Evolutionary conservation across 768 basidiomycete genomes (phyloP).

Genomic region (Tricholoma saponaceum): DNA sequence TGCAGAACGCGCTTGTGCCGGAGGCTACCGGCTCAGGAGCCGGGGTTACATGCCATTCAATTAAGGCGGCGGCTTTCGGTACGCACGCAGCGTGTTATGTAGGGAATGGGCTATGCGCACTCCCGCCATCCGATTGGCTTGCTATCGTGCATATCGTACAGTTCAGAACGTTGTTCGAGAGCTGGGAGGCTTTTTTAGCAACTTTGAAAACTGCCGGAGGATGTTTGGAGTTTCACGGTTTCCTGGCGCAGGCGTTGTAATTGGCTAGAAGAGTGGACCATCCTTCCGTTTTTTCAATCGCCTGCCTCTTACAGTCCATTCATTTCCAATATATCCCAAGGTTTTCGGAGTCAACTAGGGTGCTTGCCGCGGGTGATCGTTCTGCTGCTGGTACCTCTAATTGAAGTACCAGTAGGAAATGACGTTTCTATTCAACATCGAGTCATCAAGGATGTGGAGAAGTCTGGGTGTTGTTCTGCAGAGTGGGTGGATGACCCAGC

Average conservation of each 20-base stretch:
- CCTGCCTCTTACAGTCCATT: too few relatives aligned
- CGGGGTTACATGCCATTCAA: slow-evolving; percentile 25
- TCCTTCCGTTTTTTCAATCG: too few relatives aligned
- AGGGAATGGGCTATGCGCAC: slow-evolving; percentile 36
- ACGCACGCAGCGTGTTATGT: slow-evolving; percentile 40
- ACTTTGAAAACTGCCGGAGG: slow-evolving; percentile 24
- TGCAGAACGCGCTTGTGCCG: slow-evolving; percentile 37
- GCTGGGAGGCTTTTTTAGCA: slow-evolving; percentile 26
- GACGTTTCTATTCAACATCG: too few relatives aligned
- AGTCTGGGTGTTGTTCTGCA: too few relatives aligned
- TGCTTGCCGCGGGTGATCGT: too few relatives aligned
- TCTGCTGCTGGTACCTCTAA: too few relatives aligned
- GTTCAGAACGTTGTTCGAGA: slow-evolving; percentile 25
- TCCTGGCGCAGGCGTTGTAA: slow-evolving; percentile 2
- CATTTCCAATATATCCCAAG: too few relatives aligned
- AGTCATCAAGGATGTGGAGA: too few relatives aligned
- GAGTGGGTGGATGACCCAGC: too few relatives aligned
- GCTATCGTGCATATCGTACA: slow-evolving; percentile 33
- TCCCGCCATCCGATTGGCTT: slow-evolving; percentile 31
- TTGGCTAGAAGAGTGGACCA: too few relatives aligned
- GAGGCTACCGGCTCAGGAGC: slow-evolving; percentile 23
- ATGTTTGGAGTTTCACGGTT: slow-evolving; percentile 26
- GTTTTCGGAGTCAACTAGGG: too few relatives aligned
- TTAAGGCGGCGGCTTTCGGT: slow-evolving; percentile 34
- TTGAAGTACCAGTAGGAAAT: too few relatives aligned